Evolutionary conservation across 148 eudicot genomes (phyloP).

Genomic region (Vaccinium myrtillus): DNA sequence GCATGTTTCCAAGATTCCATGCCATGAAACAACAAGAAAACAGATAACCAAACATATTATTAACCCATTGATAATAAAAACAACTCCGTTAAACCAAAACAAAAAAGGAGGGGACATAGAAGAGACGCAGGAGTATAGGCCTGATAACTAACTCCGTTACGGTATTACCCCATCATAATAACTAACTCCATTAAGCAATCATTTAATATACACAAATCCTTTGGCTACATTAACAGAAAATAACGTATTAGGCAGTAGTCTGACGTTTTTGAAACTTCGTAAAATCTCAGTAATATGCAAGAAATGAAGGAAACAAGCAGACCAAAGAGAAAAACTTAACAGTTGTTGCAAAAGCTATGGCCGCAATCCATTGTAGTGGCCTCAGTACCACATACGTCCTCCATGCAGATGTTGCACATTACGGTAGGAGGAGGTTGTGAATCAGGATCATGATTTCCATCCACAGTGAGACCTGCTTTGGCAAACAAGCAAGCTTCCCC

Average conservation of each 20-base stretch:
- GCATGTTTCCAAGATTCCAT: not conserved
- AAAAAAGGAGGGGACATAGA: not conserved
- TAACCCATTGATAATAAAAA: not conserved
- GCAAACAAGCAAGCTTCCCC: conserved; percentile 54
- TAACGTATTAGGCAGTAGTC: not conserved
- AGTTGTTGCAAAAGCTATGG: conserved; percentile 68
- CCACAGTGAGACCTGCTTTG: conserved; percentile 50
- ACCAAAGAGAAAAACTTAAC: conserved; percentile 33
- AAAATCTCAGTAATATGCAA: not conserved
- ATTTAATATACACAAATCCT: not conserved
- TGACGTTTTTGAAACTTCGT: not conserved
- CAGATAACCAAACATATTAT: not conserved
- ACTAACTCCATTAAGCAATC: not conserved
- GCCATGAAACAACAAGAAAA: not conserved
- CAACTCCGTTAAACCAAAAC: not conserved
- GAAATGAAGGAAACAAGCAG: not conserved
- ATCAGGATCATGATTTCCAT: conserved; percentile 26
- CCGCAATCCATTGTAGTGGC: conserved; percentile 67
- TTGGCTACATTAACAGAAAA: not conserved
- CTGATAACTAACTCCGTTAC: not conserved
- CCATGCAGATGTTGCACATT: conserved; percentile 57
- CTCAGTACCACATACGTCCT: conserved; percentile 42
- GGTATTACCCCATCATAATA: no score
- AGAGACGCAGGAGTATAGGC: not conserved
- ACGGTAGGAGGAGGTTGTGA: conserved; percentile 28